Conservation (phyloP, 1,284 basidiomycete genomes). For the Papiliotrema nemorosa region DNA sequence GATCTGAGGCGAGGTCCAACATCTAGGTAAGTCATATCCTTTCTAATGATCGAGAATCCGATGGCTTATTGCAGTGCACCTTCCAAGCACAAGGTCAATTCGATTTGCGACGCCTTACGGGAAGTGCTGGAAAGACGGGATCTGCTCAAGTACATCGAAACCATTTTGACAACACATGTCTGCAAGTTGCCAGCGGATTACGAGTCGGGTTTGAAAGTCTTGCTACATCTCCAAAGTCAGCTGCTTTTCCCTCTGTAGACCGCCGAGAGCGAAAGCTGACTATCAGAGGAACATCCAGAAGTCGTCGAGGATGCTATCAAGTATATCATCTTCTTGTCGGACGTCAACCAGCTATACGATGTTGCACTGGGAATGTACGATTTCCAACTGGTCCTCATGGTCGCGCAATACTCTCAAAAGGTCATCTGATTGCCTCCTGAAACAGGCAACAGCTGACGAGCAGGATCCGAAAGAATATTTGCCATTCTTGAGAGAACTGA, state of each 20-base stretch:
- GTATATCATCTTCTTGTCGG: constrained; percentile 96
- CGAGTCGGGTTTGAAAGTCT: constrained; percentile 72
- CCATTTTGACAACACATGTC: constrained; percentile 87
- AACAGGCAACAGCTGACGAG: neutral
- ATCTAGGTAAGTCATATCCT: constrained; percentile 11
- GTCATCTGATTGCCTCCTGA: constrained; percentile 49
- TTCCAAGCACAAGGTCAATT: constrained; percentile 55
- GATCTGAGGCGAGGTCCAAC: constrained; percentile 23
- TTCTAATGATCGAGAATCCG: neutral
- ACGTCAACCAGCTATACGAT: constrained; percentile 87
- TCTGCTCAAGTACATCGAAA: constrained; percentile 77
- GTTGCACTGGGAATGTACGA: constrained; percentile 98
- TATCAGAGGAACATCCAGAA: constrained; percentile 63
- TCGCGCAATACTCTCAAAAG: constrained; percentile 96
- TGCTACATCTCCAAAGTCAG: constrained; percentile 73
- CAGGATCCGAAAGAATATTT: constrained; percentile 97
- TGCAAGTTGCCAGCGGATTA: constrained; percentile 89
- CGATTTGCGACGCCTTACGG: constrained; percentile 76
- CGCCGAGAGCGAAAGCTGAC: neutral
- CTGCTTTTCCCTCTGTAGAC: neutral
- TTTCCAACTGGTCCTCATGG: constrained; percentile 89
- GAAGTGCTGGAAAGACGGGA: constrained; percentile 67
- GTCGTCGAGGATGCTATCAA: constrained; percentile 94
- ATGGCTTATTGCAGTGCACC: neutral
- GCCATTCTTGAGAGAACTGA: constrained; percentile 87